phyloP scores from a whole-genome alignment of 495 filamentous ascomycete genomes.

The Pseudomonodictys pantanalensis region DNA sequence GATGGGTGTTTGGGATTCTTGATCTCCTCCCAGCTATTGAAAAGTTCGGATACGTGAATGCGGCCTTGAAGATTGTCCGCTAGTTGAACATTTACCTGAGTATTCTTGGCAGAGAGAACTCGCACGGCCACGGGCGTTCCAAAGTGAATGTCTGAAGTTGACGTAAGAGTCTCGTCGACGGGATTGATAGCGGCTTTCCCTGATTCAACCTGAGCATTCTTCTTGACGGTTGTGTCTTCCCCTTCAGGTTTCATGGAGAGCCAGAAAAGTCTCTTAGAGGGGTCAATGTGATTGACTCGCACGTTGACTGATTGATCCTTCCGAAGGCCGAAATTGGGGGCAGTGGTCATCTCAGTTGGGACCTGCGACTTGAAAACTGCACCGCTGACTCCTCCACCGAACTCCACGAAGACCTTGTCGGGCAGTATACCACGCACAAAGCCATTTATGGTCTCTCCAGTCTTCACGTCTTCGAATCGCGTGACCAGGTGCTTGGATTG shows the following conservation, averaged over 20 bases:
- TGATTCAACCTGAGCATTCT: neutral
- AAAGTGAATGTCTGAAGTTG: slow-evolving; percentile 65
- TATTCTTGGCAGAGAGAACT: slow-evolving; percentile 76
- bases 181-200: slow-evolving; percentile 57
- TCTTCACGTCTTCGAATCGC: slow-evolving; percentile 64
- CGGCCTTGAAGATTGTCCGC: slow-evolving; percentile 89
- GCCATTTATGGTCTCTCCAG: slow-evolving; percentile 68
- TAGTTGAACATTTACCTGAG: slow-evolving; percentile 86
- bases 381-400: slow-evolving; percentile 72
- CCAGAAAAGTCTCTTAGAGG: slow-evolving; percentile 54
- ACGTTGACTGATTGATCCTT: slow-evolving; percentile 68
- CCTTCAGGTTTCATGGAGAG: slow-evolving; percentile 52
- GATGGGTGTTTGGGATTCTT: slow-evolving; percentile 76
- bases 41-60: slow-evolving; percentile 84
- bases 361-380: slow-evolving; percentile 74
- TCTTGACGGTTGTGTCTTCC: slow-evolving; percentile 30
- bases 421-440: slow-evolving; percentile 78
- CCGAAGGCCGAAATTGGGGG: slow-evolving; percentile 71
- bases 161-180: slow-evolving; percentile 62
- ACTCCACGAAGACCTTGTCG: slow-evolving; percentile 78
- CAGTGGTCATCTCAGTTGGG: slow-evolving; percentile 58
- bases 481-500: slow-evolving; percentile 62
- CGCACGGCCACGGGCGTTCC: slow-evolving; percentile 77
- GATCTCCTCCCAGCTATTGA: slow-evolving; percentile 83
- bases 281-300: slow-evolving; percentile 67